Conservation (phyloP, 768 basidiomycete species). For the Boletus bicolor region DNA sequence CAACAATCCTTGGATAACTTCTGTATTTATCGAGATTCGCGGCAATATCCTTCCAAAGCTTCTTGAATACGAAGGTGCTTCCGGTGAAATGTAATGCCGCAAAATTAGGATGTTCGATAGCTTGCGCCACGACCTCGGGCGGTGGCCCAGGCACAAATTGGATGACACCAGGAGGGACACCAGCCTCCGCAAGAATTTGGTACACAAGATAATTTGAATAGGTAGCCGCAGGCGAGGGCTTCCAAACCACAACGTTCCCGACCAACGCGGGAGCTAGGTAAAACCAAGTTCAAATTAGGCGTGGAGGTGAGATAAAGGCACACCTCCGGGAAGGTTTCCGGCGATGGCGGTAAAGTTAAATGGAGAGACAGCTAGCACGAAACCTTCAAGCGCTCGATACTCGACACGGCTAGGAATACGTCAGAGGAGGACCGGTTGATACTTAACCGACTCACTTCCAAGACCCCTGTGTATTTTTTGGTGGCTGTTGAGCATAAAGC, state of each 20-base stretch:
- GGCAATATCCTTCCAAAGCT: constrained; percentile 95
- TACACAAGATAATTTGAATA: constrained; percentile 93
- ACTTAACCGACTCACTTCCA: constrained; percentile 78
- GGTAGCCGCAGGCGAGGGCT: constrained; percentile 92
- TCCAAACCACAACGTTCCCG: constrained; percentile 96
- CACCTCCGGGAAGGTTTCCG: constrained; percentile 83
- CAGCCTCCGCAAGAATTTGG: constrained; percentile 91
- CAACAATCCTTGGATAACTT: constrained; percentile 91
- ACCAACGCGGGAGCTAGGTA: constrained; percentile 79
- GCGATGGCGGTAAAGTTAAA: constrained; percentile 99
- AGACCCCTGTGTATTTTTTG: constrained; percentile 76
- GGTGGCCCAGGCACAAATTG: constrained; percentile 95
- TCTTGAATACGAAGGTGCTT: constrained; percentile 90
- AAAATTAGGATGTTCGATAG: constrained; percentile 74
- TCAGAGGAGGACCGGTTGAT: constrained; percentile 6
- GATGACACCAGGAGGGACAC: constrained; percentile 90
- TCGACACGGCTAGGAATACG: constrained; percentile 71
- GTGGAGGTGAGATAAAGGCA: constrained; percentile 2
- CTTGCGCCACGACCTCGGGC: constrained; percentile 79
- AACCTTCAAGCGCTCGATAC: constrained; percentile 97
- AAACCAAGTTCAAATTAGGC: not conserved
- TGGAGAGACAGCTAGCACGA: constrained; percentile 95
- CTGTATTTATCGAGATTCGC: constrained; percentile 83
- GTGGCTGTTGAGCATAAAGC: constrained; percentile 86
- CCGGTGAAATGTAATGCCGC: constrained; percentile 96